Base-by-base conservation (phyloP, 257 asterid genomes). In the Nicotiana benthamiana region DNA sequence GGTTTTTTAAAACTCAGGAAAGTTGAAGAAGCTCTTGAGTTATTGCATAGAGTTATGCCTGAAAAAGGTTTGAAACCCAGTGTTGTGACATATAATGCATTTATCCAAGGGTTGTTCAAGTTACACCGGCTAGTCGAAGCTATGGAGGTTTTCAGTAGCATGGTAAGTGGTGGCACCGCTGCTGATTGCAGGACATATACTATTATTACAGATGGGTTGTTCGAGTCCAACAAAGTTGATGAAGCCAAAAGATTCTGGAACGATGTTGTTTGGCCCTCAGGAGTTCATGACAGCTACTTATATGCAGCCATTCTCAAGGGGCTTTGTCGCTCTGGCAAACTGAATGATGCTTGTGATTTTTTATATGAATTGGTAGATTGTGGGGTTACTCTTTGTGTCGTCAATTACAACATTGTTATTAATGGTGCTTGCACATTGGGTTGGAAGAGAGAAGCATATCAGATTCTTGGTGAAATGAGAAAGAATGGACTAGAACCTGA, bases 231-330 rank as follows among this genome's bases (percentile, higher is more conserved):
- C 36, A 57, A 72, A 28, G 74, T 85, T 66, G 97, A 92, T 26
- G 94, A 93, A 53, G 96, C 97, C 62, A 92, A 89, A 88, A 87
- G 70, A 60, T 86, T 95, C 46, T 95, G 98, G 99, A 88, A 80
- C 12, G 79, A 88, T 27, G 83, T 88, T 16, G 75, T 92, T 75
- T 92, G 97, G 98, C 94, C 96, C 24, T 87, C 94, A 7, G 86
- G 91, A 51, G 86, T 88, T 86, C 97, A 92, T 66, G 99, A 95
- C 79, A 80, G 79, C 64, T 92, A 86, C 77, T 91, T 92, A 24
- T 91, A 95, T 79, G 85, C 97, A 27, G 91, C 99, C 40, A 82
- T 95, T 75, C 88, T 93, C 10, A 90, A 88, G 84, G 98, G 97
- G 82, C 89, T 94, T 74, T 91, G 97, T 79, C 77, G 80, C n/a